Evolutionary conservation across 2,329 filamentous ascomycete genomes (phyloP).

Genomic region (Beauveria brongniartii): DNA sequence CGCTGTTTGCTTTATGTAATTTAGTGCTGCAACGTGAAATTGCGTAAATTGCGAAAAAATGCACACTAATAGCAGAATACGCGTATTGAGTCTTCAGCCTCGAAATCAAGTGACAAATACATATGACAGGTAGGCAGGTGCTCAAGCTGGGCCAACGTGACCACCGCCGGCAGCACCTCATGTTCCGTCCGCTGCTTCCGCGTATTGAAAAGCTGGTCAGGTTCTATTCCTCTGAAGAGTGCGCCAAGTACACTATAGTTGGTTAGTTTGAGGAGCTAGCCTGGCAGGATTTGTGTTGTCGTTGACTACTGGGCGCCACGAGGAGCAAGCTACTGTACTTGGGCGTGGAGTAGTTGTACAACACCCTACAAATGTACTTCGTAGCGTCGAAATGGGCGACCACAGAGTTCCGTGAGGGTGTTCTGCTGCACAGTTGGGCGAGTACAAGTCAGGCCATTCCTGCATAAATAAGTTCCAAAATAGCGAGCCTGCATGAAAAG

Average conservation of each 20-base stretch:
- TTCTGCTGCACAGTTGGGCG: not conserved
- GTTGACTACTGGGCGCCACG: not conserved
- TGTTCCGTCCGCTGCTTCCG: not conserved
- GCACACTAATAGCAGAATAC: not conserved
- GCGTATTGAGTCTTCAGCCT: not conserved
- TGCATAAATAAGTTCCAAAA: not conserved
- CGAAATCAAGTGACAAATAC: not conserved
- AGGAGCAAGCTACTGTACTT: not conserved
- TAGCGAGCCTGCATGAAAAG: not conserved
- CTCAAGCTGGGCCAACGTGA: not conserved
- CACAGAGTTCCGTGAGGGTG: not conserved
- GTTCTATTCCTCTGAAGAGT: no score
- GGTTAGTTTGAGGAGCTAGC: not conserved
- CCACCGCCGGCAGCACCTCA: not conserved
- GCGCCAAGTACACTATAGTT: not conserved
- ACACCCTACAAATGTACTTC: not conserved
- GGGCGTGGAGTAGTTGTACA: not conserved
- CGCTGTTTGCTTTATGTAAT: no score
- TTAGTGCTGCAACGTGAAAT: no score
- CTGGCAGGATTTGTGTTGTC: not conserved
- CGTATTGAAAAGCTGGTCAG: not conserved
- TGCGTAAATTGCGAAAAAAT: no score
- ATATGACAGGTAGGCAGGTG: not conserved
- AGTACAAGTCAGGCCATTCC: not conserved
- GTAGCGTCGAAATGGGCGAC: not conserved